Base-by-base conservation (phyloP, 768 basidiomycete species). In the Cantharellus anzutake region DNA sequence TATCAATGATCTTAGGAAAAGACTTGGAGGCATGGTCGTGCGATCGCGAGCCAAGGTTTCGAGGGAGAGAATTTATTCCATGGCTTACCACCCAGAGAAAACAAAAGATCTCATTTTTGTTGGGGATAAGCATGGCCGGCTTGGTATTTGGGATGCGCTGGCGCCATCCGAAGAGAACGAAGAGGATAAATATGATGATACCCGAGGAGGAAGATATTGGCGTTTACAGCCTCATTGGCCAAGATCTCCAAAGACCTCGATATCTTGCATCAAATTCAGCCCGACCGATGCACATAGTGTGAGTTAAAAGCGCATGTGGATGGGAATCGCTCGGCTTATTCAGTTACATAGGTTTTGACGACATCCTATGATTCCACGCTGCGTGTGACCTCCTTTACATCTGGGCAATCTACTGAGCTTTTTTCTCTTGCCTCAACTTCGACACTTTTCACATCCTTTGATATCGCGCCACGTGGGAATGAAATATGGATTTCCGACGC, bases 401-500 rank as follows among this genome's bases (percentile, higher is more conserved):
- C 84, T 1, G 83, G 83, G 1, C 71, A 82, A 40, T 86, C 88
- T 2, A 73, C 72, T 35, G 85, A 91, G 68, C 68, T 91, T 16
- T 84, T 77, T 65, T 73, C 80, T 1, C 78, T 76, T 20, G 80
- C 81, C 2, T 78, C 82, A 38, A 41, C 41, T n/a, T 5, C 5
- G 11, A 67, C 68, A 7, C 73, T 89, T 42, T 79, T 89, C 37
- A 78, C 76, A n/a, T 81, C 80, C 63, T 73, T 90, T 57, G 88
- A 91, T 63, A 65, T 87, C 7, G 69, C 78, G 0, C 79, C 82
- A 0, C 71, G 72, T 2, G 87, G 88, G 0, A 73, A 83, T 56
- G 86, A 89, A 66, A 78, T 91, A 76, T 91, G 88, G 88, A 76
- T 90, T 58, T 85, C 86, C 1, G 88, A 91, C 67, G 75, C 72